Evolutionary conservation across 1,284 basidiomycete genomes (phyloP), one percentile per base, ranked within the genome.

Genomic region (Trichosporon inkin): DNA sequence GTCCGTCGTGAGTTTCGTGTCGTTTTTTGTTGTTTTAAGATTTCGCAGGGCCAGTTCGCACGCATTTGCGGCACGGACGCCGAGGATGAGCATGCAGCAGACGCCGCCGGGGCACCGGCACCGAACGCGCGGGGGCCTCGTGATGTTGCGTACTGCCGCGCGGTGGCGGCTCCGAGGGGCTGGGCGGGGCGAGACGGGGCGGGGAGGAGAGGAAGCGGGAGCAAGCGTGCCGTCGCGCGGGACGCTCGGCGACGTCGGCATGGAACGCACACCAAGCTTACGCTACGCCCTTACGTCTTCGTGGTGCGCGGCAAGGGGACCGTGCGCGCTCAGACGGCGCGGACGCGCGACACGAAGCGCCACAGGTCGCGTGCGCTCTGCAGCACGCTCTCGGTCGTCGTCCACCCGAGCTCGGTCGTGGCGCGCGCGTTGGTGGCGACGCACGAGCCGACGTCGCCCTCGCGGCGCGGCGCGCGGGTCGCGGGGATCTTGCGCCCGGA

Each of bases 401-500:
- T 44, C 60, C 60, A 62, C 11, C 53, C 53, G 13, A 62, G 60
- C 56, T 62, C 60, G 6, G 17, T 36, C 32, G 20, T 52, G 6
- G 60, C 60, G 10, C 60, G 60, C 1, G 44, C 20, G 22, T 38
- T 62, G 13, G 41, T 16, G 13, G 60, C 60, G 19, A 62, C 56
- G n/a, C 60, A 62, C 2, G 40, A 52, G 10, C 60, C 60, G 44
- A 62, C 60, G 37, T 62, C 60, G 17, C 60, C 60, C 22, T 57
- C 52, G 20, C 60, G 53, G 32, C 60, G 53, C 14, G 24, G 53
- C 2, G 60, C 24, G 16, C 40, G 44, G 7, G 34, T 28, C 16
- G 39, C n/a, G 4, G 60, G 56, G 19, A 62, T 55, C 34, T 52
- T 52, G 40, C 34, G 40, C 2, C 54, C 47, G 6, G 44, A 17